A percentile compares a stretch with the other conserved stretches of the same genome.
Evolutionary conservation across 176 grass and related monocot genomes (phyloP).

Genomic region (Oryza coarctata): DNA sequence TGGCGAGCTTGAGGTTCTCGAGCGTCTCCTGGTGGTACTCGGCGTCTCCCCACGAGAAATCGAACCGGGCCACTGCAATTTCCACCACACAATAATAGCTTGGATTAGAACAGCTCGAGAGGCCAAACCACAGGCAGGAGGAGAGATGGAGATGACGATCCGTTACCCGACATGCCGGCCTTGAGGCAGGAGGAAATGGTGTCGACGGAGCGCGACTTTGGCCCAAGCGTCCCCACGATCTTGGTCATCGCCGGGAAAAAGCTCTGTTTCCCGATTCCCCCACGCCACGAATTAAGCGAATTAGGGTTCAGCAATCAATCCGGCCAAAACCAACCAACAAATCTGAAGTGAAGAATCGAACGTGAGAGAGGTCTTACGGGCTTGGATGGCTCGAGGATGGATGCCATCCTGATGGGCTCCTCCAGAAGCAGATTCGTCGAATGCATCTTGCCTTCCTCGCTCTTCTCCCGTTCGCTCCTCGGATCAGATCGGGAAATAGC

Average conservation of each 20-base stretch:
- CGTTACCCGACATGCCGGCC: constrained; percentile 94
- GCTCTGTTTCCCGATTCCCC: constrained; percentile 47
- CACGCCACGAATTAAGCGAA: not conserved
- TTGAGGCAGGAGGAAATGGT: constrained; percentile 94
- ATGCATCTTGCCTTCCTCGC: constrained; percentile 56
- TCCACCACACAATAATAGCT: not conserved
- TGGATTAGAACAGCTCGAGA: not conserved
- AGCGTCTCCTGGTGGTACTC: constrained; percentile 97
- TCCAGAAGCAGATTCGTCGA: constrained; percentile 89
- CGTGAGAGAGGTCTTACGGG: constrained; percentile 38
- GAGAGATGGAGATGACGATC: not conserved
- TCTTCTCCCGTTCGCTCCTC: not conserved
- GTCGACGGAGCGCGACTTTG: constrained; percentile 90
- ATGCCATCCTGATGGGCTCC: constrained; percentile 97
- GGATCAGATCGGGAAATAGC: constrained; percentile 6
- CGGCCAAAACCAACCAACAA: not conserved
- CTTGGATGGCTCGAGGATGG: constrained; percentile 98
- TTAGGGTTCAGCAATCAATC: constrained; percentile 14
- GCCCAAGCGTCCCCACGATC: constrained; percentile 94
- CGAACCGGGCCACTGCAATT: constrained; percentile 78
- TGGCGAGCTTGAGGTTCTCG: constrained; percentile 87
- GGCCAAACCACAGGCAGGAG: no score
- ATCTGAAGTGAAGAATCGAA: not conserved
- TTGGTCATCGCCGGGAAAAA: constrained; percentile 99
- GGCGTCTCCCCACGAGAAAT: constrained; percentile 91